phyloP scores from a whole-genome alignment of 73 alveolate species.

The Blepharisma japonicum region DNA sequence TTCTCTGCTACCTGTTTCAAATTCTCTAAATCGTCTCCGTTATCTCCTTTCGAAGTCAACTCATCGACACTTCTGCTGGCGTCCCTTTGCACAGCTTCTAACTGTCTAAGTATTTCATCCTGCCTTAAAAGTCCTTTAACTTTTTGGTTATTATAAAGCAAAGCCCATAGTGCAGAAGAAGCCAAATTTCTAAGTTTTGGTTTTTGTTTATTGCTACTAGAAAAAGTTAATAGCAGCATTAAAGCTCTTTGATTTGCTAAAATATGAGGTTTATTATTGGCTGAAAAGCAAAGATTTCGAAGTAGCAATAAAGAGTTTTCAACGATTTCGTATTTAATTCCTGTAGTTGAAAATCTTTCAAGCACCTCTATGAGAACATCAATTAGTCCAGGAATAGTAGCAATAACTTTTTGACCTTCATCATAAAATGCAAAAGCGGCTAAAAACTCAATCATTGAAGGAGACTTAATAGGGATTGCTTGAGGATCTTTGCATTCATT shows the following conservation, averaged over 20 bases:
- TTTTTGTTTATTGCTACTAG: background rate
- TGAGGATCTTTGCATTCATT: background rate
- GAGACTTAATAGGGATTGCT: background rate
- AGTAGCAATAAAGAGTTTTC: conserved; percentile 3
- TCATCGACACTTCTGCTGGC: background rate
- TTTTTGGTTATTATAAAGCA: background rate
- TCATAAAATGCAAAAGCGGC: background rate
- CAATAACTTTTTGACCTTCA: conserved; percentile 26
- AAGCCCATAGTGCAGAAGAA: conserved; percentile 24
- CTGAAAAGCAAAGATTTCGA: background rate
- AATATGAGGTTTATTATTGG: background rate
- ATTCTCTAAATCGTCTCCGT: background rate
- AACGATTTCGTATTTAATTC: background rate
- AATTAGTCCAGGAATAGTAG: conserved; percentile 4
- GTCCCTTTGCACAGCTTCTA: background rate
- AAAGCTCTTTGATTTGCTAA: conserved; percentile 23
- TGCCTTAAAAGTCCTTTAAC: conserved; percentile 16
- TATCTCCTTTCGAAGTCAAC: background rate
- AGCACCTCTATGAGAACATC: conserved; percentile 13
- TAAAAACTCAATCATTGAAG: conserved; percentile 8
- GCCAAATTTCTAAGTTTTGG: conserved; percentile 13
- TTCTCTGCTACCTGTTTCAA: conserved; percentile 13
- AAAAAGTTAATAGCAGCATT: background rate
- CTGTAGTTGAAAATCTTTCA: background rate
- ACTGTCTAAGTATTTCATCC: background rate